Conservation (phyloP, 306 rosid genomes). For the Vigna angularis region DNA sequence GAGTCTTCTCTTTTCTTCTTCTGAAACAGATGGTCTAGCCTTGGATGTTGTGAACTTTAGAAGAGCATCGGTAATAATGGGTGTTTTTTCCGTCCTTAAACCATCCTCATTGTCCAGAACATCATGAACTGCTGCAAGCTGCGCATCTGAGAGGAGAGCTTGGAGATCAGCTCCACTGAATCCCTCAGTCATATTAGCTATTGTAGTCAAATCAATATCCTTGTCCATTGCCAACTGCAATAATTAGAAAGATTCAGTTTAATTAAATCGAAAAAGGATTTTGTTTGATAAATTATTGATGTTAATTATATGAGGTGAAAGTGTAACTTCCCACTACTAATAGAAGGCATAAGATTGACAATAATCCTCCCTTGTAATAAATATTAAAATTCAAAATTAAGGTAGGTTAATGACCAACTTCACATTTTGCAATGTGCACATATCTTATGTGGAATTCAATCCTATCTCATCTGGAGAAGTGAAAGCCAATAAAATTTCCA, state of each 20-base stretch:
- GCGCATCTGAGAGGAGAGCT: constrained; percentile 95
- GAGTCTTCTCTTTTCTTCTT: constrained; percentile 81
- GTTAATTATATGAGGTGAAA: not conserved
- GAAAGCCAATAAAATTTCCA: not conserved
- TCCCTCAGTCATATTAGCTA: constrained; percentile 87
- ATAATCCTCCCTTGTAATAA: not conserved
- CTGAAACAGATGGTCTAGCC: constrained; percentile 89
- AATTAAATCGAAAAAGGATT: constrained; percentile 5
- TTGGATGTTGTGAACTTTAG: constrained; percentile 69
- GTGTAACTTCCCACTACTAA: constrained; percentile 10
- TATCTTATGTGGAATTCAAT: not conserved
- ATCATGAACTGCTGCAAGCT: constrained; percentile 96
- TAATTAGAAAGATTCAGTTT: constrained; percentile 31
- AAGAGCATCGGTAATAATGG: constrained; percentile 71
- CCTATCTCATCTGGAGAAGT: not conserved
- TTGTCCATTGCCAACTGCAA: constrained; percentile 74
- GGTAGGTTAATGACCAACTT: not conserved
- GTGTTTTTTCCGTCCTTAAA: constrained; percentile 56
- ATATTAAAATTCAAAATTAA: constrained; percentile 3
- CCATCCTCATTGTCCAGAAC: constrained; percentile 58
- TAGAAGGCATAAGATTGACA: not conserved
- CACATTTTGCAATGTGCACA: not conserved
- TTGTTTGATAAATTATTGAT: constrained; percentile 10
- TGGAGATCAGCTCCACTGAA: constrained; percentile 98
- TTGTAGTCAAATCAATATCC: constrained; percentile 75